Conservation (phyloP, 768 basidiomycete species). For the Phlebiopsis gigantea region DNA sequence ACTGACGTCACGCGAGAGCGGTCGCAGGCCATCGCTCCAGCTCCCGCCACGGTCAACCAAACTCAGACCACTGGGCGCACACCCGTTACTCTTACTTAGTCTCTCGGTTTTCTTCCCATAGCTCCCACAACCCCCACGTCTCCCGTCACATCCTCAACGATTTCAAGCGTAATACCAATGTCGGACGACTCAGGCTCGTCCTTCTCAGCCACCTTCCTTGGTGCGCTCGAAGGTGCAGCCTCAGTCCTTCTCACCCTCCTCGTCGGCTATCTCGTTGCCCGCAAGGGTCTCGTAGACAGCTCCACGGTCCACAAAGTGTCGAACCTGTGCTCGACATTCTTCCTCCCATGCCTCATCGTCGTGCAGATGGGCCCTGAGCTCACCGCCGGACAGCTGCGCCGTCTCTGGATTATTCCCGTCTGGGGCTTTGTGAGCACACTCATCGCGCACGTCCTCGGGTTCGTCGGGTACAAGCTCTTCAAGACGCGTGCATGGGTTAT, state of each 20-base stretch:
- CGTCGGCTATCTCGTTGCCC: conserved; percentile 21
- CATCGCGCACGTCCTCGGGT: conserved; percentile 24
- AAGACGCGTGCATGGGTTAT: conserved; percentile 24
- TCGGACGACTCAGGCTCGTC: conserved; percentile 8
- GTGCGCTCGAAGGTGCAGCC: conserved; percentile 24
- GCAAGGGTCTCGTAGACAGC: conserved; percentile 18
- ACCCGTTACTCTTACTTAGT: background rate
- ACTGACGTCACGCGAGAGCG: conserved; percentile 1
- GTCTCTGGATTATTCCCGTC: conserved; percentile 23
- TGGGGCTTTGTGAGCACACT: conserved; percentile 24
- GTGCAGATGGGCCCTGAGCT: conserved; percentile 26
- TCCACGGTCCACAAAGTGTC: conserved; percentile 20
- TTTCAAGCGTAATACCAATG: conserved; percentile 4
- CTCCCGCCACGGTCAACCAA: background rate
- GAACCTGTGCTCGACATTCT: conserved; percentile 22
- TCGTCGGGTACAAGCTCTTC: conserved; percentile 17
- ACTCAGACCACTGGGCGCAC: background rate
- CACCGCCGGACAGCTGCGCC: conserved; percentile 16
- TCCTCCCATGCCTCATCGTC: conserved; percentile 26
- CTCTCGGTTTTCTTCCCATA: background rate
- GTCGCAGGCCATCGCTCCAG: background rate
- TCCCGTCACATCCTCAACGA: background rate
- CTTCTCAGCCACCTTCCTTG: conserved; percentile 18
- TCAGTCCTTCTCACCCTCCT: conserved; percentile 26
- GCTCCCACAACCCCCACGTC: background rate